Base-by-base conservation (phyloP, 768 basidiomycete genomes). In the Tricholoma terreum region DNA sequence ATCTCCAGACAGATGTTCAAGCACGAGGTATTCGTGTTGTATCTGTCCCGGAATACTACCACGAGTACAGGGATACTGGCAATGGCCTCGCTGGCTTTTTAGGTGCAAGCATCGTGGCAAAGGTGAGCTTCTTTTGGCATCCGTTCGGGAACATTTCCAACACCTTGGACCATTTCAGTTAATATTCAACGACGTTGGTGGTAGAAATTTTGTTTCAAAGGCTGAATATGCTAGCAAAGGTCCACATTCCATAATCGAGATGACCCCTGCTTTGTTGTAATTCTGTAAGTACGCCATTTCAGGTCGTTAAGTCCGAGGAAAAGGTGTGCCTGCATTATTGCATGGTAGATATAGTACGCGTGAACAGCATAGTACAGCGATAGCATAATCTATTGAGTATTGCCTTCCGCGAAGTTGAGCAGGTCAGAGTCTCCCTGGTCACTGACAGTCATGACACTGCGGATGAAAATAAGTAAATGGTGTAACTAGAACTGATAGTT, bases 381-480 rank as follows among this genome's bases (percentile, higher is more conserved):
- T 12, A 35, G 8, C 17, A 56, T 49, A 46, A 50, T 62, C 53
- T 50, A 49, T 70, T 84, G 74, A 50, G 85, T 78, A 56, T 76
- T 82, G 48, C 80, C 85, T 78, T 92, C 92, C 58, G 91, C 88
- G 61, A 92, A 86, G 71, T 80, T 87, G 69, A 96, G 87, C 68
- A 99, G 81, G 75, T 98, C 96, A 62, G 92, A 94, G 80, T 98
- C 97, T 71, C 96, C 96, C 65, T 89, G 90, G 79, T 98, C 94
- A 65, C 85, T 81, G 75, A 99, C 85, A 64, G 94, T 94, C 94
- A 98, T 97, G 71, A 98, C 92, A 82, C 96, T 94, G 33, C 17
- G 34, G 31, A 35, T 4, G 14, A 50, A 43, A 54, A 43, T 55
- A 24, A 53, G 12, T 77, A 79, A 9, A 56, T 50, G 6, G 17